Base-by-base conservation (phyloP, 2,329 filamentous ascomycete genomes). In the Hypoxylon sp. region DNA sequence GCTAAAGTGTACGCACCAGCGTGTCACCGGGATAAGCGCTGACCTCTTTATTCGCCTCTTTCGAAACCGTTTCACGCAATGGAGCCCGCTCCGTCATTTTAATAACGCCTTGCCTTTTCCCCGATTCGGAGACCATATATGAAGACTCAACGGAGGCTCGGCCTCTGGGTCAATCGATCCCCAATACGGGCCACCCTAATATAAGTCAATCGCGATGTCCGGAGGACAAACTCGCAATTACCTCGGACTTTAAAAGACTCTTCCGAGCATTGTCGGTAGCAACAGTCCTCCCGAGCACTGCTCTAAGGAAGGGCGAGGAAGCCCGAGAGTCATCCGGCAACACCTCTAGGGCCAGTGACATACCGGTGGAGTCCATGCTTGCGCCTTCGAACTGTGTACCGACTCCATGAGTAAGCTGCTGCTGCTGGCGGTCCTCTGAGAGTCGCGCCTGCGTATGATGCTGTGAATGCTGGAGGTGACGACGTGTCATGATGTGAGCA, bases 311-410 rank as follows among this genome's bases (percentile, higher is more conserved):
- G 8, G 5, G 22, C 8, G 63, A 67, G 26, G 13, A 9, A 17
- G 60, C 39, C n/a, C 8, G 33, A 5, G 44, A 19, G 13, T 53
- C 31, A 11, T 42, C 47, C 22, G 24, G 42, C 6, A 69, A 17
- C 14, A 39, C 50, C 10, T 56, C 48, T 5, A 69, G 3, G 37
- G 56, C 55, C 13, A 17, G 19, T 5, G 52, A 33, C 26, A 67
- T 54, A 9, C 17, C 39, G 8, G 3, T 11, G n/a, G 46, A 37
- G 14, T 59, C 39, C 8, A 35, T 11, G 5, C 26, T 39, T 1
- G 35, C 2, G 14, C 11, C 29, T 14, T 61, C 29, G n/a, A 70
- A 71, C 17, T 67, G 69, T 8, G 60, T n/a, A 6, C 69, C 69
- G 3, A 63, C 26, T 2, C 56, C 69, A 1, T 17, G 56, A 26